phyloP scores from a whole-genome alignment of 83 land plant genomes.

The Isoetes engelmannii region DNA sequence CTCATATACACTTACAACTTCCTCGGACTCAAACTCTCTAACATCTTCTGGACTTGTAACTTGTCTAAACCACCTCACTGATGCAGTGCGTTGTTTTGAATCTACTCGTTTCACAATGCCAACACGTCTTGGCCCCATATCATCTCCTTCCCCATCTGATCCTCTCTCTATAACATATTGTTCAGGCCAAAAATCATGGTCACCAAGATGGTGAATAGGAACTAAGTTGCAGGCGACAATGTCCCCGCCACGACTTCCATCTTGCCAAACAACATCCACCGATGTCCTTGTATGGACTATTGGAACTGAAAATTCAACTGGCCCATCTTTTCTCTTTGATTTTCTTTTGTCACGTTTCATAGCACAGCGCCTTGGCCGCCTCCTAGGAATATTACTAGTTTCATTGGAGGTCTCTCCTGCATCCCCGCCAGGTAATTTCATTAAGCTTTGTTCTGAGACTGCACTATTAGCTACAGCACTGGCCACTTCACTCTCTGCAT shows the following conservation, averaged over 20 bases:
- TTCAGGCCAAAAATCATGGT: conserved; percentile 85
- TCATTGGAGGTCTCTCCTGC: neutral
- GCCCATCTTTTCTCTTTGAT: conserved; percentile 45
- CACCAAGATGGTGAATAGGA: conserved; percentile 55
- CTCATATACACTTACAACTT: conserved; percentile 85
- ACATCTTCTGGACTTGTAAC: conserved; percentile 47
- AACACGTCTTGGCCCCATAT: conserved; percentile 28
- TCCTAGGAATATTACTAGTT: too few species aligned
- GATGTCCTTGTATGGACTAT: conserved; percentile 52
- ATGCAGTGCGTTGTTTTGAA: conserved; percentile 70
- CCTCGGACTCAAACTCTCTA: conserved; percentile 50
- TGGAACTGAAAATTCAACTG: conserved; percentile 31
- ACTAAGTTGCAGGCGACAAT: conserved; percentile 48
- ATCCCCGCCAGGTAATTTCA: too few species aligned
- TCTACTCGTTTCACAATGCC: conserved; percentile 77
- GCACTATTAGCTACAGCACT: conserved; percentile 1
- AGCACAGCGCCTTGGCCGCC: conserved; percentile 46
- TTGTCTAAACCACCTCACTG: conserved; percentile 56
- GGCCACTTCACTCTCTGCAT: conserved; percentile 12
- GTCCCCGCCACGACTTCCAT: conserved; percentile 48
- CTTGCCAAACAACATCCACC: conserved; percentile 87
- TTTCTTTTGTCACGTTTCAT: conserved; percentile 50
- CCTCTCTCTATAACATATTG: conserved; percentile 68
- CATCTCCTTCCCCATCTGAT: conserved; percentile 36
- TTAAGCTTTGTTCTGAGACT: neutral